Evolutionary conservation across 495 filamentous ascomycete species (phyloP), one percentile per base, ranked within the genome.

Genomic region (Coniosporium apollinis): DNA sequence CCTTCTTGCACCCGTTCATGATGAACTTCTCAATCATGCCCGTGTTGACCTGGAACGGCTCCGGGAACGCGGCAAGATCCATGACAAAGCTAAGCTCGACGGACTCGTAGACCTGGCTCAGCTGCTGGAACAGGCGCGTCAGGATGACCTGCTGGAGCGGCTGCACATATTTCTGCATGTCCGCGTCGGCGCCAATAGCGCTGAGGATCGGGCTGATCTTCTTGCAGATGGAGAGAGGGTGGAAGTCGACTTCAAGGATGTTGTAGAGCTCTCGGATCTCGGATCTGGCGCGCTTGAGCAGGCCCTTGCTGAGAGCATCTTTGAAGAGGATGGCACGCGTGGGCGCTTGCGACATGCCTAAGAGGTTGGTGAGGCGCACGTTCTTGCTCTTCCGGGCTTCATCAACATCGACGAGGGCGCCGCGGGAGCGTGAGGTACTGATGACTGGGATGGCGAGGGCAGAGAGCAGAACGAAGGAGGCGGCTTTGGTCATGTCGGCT

Each of bases 1-100:
- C 89, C 69, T 97, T 97, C 72, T 97, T 97, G 70, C 89, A 94
- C 41, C 89, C 89, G 60, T 97, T 97, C 89, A 97, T 97, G 68
- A 97, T 94, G 69, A 97, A 97, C 64, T 97, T 97, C 64, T 97
- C 89, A 39, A 97, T 93, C 42, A 81, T 92, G 45, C 73, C 76
- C 25, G 80, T 77, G 43, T 69, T 79, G 45, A 96, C 84, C 62
- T 94, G 79, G 73, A 91, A 96, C 17, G 89, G 87, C 47, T 92
- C 85, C 19, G 89, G 89, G 67, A 97, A 97, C 54, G 89, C 72
- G 38, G 89, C 89, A 20, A 96, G 77, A 48, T 83, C 74, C 49
- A 94, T 78, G 21, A 97, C 87, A 50, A 94, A 94, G 43, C 74
- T 74, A 30, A 97, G 76, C 58, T 94, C 81, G 33, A 97, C 87